Evolutionary conservation across 2,329 filamentous ascomycete genomes (phyloP).

Genomic region (Myriangium duriaei): DNA sequence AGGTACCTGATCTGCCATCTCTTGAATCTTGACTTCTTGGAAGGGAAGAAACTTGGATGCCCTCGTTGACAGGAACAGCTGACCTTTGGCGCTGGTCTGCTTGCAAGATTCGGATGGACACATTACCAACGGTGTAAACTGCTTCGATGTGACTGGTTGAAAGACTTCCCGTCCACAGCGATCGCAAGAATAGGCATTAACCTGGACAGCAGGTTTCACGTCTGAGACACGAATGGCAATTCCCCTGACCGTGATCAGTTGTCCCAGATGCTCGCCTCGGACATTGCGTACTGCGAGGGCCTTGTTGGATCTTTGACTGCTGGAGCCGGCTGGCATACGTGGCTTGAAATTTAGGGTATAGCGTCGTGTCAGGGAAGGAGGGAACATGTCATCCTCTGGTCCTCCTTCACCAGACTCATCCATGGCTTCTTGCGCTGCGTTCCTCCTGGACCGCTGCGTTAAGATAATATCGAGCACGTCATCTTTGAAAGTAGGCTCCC

Average conservation of each 20-base stretch:
- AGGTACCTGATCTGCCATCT: constrained; percentile 97
- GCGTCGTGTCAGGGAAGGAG: constrained; percentile 77
- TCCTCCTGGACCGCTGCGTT: constrained; percentile 76
- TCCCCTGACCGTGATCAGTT: constrained; percentile 84
- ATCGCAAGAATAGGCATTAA: constrained; percentile 96
- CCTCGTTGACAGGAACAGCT: constrained; percentile 86
- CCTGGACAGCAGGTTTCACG: constrained; percentile 93
- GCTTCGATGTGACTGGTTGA: constrained; percentile 83
- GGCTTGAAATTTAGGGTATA: constrained; percentile 97
- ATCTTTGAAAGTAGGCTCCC: constrained; percentile 86
- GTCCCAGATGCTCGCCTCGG: constrained; percentile 80
- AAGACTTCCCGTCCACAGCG: constrained; percentile 95
- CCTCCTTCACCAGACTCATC: constrained; percentile 48
- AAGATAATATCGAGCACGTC: constrained; percentile 95
- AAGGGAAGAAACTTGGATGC: constrained; percentile 96
- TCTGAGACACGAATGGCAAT: constrained; percentile 94
- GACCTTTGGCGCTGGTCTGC: constrained; percentile 81
- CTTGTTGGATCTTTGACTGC: constrained; percentile 42
- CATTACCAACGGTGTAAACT: constrained; percentile 73
- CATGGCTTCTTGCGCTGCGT: constrained; percentile 47
- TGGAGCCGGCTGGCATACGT: constrained; percentile 57
- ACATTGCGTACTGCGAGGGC: constrained; percentile 86
- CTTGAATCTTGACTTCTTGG: constrained; percentile 96
- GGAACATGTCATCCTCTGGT: constrained; percentile 65
- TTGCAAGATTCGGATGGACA: constrained; percentile 88